Evolutionary conservation across 2,329 filamentous ascomycete species (phyloP), one percentile per base, ranked within the genome.

Genomic region (Trichoderma harzianum): DNA sequence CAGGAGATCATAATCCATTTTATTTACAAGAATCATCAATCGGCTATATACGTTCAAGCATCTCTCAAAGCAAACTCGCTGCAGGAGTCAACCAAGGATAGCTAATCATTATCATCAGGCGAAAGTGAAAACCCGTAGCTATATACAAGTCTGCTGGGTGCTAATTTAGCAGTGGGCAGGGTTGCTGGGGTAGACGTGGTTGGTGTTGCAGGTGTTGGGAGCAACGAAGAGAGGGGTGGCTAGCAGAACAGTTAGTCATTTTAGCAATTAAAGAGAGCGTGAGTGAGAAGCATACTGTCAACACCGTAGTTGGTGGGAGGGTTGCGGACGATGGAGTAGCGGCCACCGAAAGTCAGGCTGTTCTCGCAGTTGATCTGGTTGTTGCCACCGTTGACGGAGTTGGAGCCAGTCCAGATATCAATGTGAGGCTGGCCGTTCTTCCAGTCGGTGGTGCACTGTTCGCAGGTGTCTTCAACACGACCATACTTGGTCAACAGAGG

Each of bases 331-430:
- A 75, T 75, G 26, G 69, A 72, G 72, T 73, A 75, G 34, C 73
- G 69, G 10, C 74, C 73, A 21, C 73, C 73, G 11, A 72, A 60
- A 7, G 74, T 75, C 51, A 75, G 74, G 21, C 61, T 69, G 71
- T 75, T 65, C 72, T 75, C 74, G 28, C 74, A 75, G 68, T 75
- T 69, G 55, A 75, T 75, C 72, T 75, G 74, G 72, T 66, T 70
- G 58, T 75, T 72, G n/a, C 74, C 74, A 11, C 74, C 74, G 36
- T 72, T 72, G n/a, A 47, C 32, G 26, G 47, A 69, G 71, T 57
- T 64, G 21, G 74, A 75, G 24, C 74, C 74, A 24, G 74, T 75
- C 74, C 74, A 75, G 61, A 75, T 74, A 36, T 75, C 74, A 47
- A 75, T 75, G 68, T 75, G 74, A 69, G 63, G 69, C 64, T 75